A percentile compares a stretch with the other conserved stretches of the same genome.
Conservation (phyloP, 768 basidiomycete species). For the Tulasnella sp. region DNA sequence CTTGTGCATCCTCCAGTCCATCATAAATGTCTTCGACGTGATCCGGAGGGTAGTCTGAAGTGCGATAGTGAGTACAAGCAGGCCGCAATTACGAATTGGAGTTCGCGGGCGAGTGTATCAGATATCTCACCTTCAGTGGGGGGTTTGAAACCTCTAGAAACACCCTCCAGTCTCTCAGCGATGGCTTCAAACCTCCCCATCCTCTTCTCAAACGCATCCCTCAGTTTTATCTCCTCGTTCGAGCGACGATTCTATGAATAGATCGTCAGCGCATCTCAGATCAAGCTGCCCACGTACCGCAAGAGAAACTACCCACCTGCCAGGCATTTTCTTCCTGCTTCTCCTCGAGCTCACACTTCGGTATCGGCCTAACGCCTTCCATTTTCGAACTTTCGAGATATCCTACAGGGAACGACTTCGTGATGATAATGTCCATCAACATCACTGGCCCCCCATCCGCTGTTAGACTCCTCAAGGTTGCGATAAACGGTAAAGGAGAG, state of each 20-base stretch:
- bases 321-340: conserved; percentile 47
- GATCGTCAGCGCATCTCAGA: no score
- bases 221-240: conserved; percentile 46
- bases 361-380: conserved; percentile 40
- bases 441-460: conserved; percentile 71
- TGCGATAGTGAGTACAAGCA: neutral
- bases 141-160: conserved; percentile 39
- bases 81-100: conserved; percentile 28
- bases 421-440: conserved; percentile 61
- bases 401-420: conserved; percentile 66
- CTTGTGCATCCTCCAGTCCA: conserved; percentile 47
- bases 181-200: conserved; percentile 45
- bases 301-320: conserved; percentile 41
- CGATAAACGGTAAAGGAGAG: conserved; percentile 43
- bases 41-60: conserved; percentile 26
- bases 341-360: conserved; percentile 65
- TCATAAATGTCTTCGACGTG: conserved; percentile 44
- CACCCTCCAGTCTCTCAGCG: conserved; percentile 52
- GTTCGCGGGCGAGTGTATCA: conserved; percentile 17
- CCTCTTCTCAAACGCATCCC: conserved; percentile 46
- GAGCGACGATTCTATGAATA: conserved; percentile 45
- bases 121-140: conserved; percentile 21
- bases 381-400: conserved; percentile 55
- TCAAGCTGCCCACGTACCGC: neutral
- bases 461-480: conserved; percentile 68